Percentiles rank a stretch among this genome's conserved stretches.
phyloP scores from a whole-genome alignment of 2,329 filamentous ascomycete species.

The Penicillium aurantiogriseum region DNA sequence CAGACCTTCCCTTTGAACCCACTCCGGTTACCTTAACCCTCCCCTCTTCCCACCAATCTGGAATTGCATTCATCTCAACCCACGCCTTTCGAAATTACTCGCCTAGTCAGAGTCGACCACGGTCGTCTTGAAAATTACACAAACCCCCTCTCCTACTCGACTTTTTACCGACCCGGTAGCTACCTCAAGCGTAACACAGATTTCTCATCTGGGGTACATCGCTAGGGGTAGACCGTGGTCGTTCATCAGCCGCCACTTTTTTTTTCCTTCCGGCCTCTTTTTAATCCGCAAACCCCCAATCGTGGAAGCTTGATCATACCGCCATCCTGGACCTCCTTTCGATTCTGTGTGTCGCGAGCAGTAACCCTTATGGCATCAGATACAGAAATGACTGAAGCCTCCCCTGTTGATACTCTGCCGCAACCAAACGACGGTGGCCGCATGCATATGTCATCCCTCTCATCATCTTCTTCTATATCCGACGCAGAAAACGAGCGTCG shows the following conservation, averaged over 20 bases:
- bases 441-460: conserved; percentile 42
- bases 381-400: conserved; percentile 38
- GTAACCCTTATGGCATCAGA: conserved; percentile 36
- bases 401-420: conserved; percentile 40
- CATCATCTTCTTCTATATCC: conserved; percentile 50
- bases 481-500: conserved; percentile 48
- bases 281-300: background rate
- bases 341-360: conserved; percentile 19
- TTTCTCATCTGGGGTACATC: conserved; percentile 37
- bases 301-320: conserved; percentile 5
- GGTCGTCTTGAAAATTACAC: conserved; percentile 12
- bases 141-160: conserved; percentile 1
- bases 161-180: conserved; percentile 28
- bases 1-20: background rate
- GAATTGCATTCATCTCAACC: conserved; percentile 6
- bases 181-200: conserved; percentile 42
- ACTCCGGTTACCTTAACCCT: background rate
- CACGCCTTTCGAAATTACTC: conserved; percentile 4
- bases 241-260: conserved; percentile 12
- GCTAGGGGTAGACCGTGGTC: conserved; percentile 39
- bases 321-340: conserved; percentile 25
- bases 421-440: conserved; percentile 40
- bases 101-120: conserved; percentile 5
- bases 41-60: conserved; percentile 9
- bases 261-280: background rate